Evolutionary conservation across 108 stramenopile genomes (phyloP).

Genomic region (Pseudonitzschia delicatissima): DNA sequence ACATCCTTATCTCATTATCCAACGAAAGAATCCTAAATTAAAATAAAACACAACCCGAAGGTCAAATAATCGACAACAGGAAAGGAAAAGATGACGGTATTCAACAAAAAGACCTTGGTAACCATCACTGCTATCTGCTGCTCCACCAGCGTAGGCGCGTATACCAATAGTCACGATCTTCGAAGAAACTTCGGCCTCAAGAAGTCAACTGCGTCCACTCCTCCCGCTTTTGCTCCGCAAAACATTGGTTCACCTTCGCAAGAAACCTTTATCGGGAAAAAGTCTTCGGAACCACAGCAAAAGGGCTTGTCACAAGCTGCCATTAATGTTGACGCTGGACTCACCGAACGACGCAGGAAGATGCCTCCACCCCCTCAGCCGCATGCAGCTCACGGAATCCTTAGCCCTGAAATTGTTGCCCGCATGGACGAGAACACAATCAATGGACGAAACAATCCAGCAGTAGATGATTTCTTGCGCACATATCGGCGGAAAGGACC

Average conservation of each 20-base stretch:
- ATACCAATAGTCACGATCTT: not conserved
- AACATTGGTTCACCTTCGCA: not conserved
- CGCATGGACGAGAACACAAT: constrained; percentile 54
- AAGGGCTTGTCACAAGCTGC: not conserved
- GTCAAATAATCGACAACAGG: not conserved
- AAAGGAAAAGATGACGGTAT: not conserved
- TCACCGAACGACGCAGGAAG: not conserved
- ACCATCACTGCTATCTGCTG: not conserved
- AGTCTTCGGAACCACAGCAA: not conserved
- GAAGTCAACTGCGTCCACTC: too few relatives aligned
- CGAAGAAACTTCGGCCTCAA: not conserved
- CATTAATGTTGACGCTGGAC: not conserved
- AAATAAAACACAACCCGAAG: not conserved
- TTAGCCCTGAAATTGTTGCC: constrained; percentile 74
- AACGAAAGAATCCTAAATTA: not conserved
- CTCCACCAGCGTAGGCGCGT: not conserved
- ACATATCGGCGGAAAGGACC: constrained; percentile 64
- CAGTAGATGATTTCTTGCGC: constrained; percentile 46
- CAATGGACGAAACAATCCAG: constrained; percentile 20
- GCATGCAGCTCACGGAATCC: constrained; percentile 71
- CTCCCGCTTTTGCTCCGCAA: too few relatives aligned
- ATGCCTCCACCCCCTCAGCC: constrained; percentile 50
- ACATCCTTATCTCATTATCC: too few relatives aligned
- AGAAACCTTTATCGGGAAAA: not conserved
- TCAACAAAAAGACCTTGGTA: not conserved